Conservation (phyloP, 345 rosid genomes). For the Fremontodendron californicum region DNA sequence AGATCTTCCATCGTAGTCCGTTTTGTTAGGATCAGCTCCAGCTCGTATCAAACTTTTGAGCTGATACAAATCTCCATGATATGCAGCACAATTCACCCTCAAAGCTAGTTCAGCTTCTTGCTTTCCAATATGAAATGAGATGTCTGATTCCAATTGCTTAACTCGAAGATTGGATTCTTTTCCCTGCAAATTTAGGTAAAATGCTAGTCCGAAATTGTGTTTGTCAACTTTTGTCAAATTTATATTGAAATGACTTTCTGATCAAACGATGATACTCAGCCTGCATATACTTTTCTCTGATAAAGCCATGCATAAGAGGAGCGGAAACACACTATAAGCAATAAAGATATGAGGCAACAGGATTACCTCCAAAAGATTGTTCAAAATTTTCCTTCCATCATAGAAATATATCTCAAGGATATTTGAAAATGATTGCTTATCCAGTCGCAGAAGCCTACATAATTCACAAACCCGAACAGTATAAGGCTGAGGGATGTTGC, state of each 20-base stretch:
- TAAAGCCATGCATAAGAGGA: not conserved
- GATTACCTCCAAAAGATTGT: conserved; percentile 79
- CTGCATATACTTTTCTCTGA: not conserved
- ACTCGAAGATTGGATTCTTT: conserved; percentile 61
- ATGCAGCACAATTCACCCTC: conserved; percentile 79
- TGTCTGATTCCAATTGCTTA: conserved; percentile 76
- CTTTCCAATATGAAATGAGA: conserved; percentile 78
- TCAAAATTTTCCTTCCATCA: conserved; percentile 77
- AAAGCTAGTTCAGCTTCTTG: conserved; percentile 98
- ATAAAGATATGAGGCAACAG: not conserved
- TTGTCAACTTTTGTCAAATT: not conserved
- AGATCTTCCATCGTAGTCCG: conserved; percentile 91
- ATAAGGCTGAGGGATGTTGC: conserved; percentile 93
- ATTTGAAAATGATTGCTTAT: conserved; percentile 77
- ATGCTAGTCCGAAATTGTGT: not conserved
- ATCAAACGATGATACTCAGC: not conserved
- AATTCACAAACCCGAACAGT: conserved; percentile 73
- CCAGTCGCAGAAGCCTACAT: conserved; percentile 78
- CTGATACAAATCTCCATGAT: conserved; percentile 75
- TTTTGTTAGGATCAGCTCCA: conserved; percentile 86
- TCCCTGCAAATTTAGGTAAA: conserved; percentile 44
- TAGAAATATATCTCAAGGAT: conserved; percentile 86
- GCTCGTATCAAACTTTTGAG: conserved; percentile 68
- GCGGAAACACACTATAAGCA: not conserved
- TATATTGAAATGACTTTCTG: conserved; percentile 1